These are phyloP conservation scores for Golovinomyces cichoracearum DNA, from an alignment of 2,329 filamentous ascomycete species.

Conservation along the genomic window DNA sequence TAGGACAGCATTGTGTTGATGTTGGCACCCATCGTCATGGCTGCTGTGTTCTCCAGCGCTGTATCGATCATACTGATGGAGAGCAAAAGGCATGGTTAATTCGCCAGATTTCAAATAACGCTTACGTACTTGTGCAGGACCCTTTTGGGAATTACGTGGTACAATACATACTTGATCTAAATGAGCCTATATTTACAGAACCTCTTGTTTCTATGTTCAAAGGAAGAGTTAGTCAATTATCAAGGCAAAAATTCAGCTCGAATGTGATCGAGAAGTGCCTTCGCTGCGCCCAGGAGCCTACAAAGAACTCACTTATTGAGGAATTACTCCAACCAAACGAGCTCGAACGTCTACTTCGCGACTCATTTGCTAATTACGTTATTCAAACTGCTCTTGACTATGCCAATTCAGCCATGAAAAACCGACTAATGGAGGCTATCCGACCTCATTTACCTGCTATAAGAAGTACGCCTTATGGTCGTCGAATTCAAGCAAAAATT, in stretches of 20 bases:
- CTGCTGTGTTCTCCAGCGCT: constrained; percentile 91
- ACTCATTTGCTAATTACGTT: constrained; percentile 92
- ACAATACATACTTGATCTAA: constrained; percentile 91
- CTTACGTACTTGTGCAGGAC: constrained; percentile 76
- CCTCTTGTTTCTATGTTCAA: constrained; percentile 63
- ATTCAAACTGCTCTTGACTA: constrained; percentile 89
- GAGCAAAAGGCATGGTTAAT: constrained; percentile 74
- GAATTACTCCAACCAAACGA: constrained; percentile 55
- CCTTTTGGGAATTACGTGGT: constrained; percentile 97
- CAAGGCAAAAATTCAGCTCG: constrained; percentile 96
- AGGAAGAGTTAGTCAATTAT: constrained; percentile 43
- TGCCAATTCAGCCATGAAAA: constrained; percentile 45
- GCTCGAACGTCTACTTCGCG: constrained; percentile 68
- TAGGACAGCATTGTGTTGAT: constrained; percentile 60
- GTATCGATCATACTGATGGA: constrained; percentile 86
- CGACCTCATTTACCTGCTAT: constrained; percentile 65
- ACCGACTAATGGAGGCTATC: constrained; percentile 55
- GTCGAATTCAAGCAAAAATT: constrained; percentile 79
- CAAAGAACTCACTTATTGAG: constrained; percentile 57
- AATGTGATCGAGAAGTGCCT: constrained; percentile 96
- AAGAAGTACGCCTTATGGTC: constrained; percentile 76
- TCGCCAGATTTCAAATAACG: constrained; percentile 61
- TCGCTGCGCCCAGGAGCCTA: constrained; percentile 50
- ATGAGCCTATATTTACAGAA: constrained; percentile 66
- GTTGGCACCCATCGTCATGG: constrained; percentile 94